Base-by-base conservation (phyloP, 2,329 filamentous ascomycete genomes). In the Colletotrichum euphorbiae region DNA sequence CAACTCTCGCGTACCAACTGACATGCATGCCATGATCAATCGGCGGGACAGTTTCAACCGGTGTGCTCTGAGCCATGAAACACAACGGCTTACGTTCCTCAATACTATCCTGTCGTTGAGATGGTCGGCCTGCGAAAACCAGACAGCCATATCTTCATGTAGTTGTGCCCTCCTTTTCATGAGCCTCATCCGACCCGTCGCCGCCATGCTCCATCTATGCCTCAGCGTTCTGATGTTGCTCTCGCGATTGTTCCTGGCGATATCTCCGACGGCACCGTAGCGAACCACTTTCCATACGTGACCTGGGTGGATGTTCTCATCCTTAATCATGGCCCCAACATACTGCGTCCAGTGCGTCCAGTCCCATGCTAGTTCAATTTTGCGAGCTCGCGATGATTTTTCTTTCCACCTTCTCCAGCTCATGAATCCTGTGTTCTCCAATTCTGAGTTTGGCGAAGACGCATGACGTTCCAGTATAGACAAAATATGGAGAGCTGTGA, bases 341-440 rank as follows among this genome's bases (percentile, higher is more conserved):
- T 80, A 75, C 4, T 71, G 72, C 17, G 62, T 66, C 80, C 80
- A 82, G 12, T 72, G 56, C 13, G 72, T 72, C 77, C 79, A 81
- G 15, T 73, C 56, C 75, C 78, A 78, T 11, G 31, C 4, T 4
- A 72, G 2, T 61, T 54, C 28, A 72, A 38, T 38, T 1, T 38
- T 38, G 11, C 36, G 36, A 15, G 13, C 13, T 38, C 36, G 36
- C 15, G 11, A 13, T 38, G 36, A 11, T 38, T 13, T 38, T 8
- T 38, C 11, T 11, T 15, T 11, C 36, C 9, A 38, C 11, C 13
- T 5, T 38, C 13, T 15, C 36, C 36, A 38, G 6, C 11, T 38
- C 5, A 5, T 15, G 36, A 38, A 52, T 28, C 28, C 28, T 28
- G 28, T 8, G 28, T 28, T 8, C 28, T 28, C 7, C 28, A 7